Evolutionary conservation across 441 rosid species (phyloP), one percentile per base, ranked within the genome.

Genomic region (Euphorbia schlechtendalii): DNA sequence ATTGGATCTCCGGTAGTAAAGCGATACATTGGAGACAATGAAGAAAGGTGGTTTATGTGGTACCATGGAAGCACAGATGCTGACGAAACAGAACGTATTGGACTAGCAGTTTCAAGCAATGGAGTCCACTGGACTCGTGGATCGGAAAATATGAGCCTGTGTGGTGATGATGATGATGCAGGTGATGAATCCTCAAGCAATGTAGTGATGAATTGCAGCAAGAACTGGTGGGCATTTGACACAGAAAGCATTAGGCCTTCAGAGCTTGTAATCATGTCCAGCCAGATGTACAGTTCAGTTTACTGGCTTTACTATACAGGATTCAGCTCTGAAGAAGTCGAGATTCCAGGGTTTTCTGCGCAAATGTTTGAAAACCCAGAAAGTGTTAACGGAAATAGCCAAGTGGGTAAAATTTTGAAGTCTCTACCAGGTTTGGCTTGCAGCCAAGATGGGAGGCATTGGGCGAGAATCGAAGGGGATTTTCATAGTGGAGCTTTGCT

Each of bases 21-120:
- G 76, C 81, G 96, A 66, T 88, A 82, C 71, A 69, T 84, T 43
- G 74, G 96, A 17, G 93, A 88, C 45, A 84, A 86, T 27, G 88
- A 83, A 75, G 97, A 88, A 79, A 86, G 96, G 72, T 86, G 93
- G 97, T 80, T 73, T 74, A 83, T 88, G 96, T 90, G 96, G 97
- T 81, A 90, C 82, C 76, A 81, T 59, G 95, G 96, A 60, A 41
- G 34, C 34, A 40, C 64, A 41, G 34, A 41, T 41, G 28, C 64
- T 2, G 52, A 60, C 67, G 81, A 73, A 74, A 77, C 84, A 64
- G 41, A 34, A 55, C 71, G 9, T 71, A 71, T 53, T 79, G 92
- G 97, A 3, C 70, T 90, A 59, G 93, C 86, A 2, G 77, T 86
- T 76, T 90, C 97, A n/a, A 84, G 77, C 72, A 86, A 88, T 55